A percentile compares a stretch with the other conserved stretches of the same genome.
phyloP scores from a whole-genome alignment of 2,329 filamentous ascomycete species.

The Phyllachora maydis region DNA sequence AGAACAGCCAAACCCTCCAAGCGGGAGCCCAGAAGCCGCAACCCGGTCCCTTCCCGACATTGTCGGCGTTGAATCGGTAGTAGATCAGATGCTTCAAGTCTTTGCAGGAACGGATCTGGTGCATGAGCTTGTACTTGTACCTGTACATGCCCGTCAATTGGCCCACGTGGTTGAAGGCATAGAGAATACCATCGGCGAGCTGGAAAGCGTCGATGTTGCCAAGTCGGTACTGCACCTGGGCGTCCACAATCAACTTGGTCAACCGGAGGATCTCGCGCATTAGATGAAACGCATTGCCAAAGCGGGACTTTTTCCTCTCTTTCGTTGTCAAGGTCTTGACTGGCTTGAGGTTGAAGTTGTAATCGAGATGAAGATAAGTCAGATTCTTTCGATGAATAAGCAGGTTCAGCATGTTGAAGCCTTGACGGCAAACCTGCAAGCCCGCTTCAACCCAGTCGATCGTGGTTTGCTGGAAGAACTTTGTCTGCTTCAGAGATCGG shows the following conservation, averaged over 20 bases:
- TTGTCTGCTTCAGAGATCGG: conserved; percentile 79
- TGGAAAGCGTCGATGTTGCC: conserved; percentile 99
- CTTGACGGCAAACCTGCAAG: conserved; percentile 91
- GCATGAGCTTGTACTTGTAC: conserved; percentile 99
- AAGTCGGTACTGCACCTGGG: conserved; percentile 90
- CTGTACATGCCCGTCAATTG: conserved; percentile 98
- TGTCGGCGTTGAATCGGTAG: conserved; percentile 93
- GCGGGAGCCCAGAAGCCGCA: conserved; percentile 98
- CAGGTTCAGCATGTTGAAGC: conserved; percentile 98
- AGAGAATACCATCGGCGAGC: conserved; percentile 93
- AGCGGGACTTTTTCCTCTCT: conserved; percentile 96
- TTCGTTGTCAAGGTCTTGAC: conserved; percentile 98
- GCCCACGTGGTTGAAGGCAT: conserved; percentile 97
- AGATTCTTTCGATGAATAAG: conserved; percentile 96
- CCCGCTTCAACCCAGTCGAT: conserved; percentile 99
- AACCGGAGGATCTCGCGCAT: conserved; percentile 95
- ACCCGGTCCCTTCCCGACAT: conserved; percentile 90
- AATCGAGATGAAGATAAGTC: conserved; percentile 94
- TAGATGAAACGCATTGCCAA: conserved; percentile 95
- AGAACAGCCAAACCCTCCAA: conserved; percentile 98
- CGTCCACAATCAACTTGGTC: conserved; percentile 95
- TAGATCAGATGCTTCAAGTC: conserved; percentile 98
- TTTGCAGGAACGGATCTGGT: conserved; percentile 97
- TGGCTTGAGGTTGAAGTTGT: conserved; percentile 98
- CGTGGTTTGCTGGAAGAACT: conserved; percentile 98